A percentile compares a stretch with the other conserved stretches of the same genome.
phyloP scores from a whole-genome alignment of 2,329 filamentous ascomycete species.

The Ophiostoma populinum region DNA sequence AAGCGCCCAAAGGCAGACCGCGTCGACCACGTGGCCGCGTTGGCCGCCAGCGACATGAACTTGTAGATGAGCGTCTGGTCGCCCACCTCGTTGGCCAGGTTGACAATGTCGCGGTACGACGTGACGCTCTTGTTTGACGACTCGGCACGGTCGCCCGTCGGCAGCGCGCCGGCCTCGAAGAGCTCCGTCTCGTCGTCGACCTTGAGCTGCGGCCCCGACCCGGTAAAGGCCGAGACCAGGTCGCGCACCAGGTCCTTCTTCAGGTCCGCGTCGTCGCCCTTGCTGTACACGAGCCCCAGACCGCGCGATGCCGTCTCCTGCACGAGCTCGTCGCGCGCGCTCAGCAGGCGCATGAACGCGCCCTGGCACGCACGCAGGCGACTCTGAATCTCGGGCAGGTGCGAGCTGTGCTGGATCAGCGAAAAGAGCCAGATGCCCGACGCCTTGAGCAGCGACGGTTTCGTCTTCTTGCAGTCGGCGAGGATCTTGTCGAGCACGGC shows the following conservation, averaged over 20 bases:
- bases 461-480: slow-evolving; percentile 61
- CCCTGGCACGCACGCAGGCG: slow-evolving; percentile 64
- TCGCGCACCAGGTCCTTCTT: slow-evolving; percentile 75
- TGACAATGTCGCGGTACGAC: slow-evolving; percentile 96
- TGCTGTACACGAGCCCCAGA: slow-evolving; percentile 83
- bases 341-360: slow-evolving; percentile 75
- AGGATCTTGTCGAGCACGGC: slow-evolving; percentile 56
- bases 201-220: slow-evolving; percentile 55
- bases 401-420: slow-evolving; percentile 76
- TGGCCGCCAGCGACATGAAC: slow-evolving; percentile 93
- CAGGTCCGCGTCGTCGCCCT: slow-evolving; percentile 63
- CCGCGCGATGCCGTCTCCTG: slow-evolving; percentile 91
- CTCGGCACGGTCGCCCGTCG: slow-evolving; percentile 64
- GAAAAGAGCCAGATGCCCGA: slow-evolving; percentile 92
- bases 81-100: slow-evolving; percentile 84
- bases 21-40: slow-evolving; percentile 95
- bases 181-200: slow-evolving; percentile 84
- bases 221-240: slow-evolving; percentile 76
- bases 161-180: slow-evolving; percentile 78
- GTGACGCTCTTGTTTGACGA: slow-evolving; percentile 65
- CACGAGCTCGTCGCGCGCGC: slow-evolving; percentile 80
- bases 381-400: slow-evolving; percentile 54
- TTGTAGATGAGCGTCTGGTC: slow-evolving; percentile 94
- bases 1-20: slow-evolving; percentile 90
- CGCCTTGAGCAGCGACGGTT: slow-evolving; percentile 77